These are phyloP conservation scores for Aspergillus ellipticus DNA, from an alignment of 495 filamentous ascomycete species.

Conservation along the genomic window DNA sequence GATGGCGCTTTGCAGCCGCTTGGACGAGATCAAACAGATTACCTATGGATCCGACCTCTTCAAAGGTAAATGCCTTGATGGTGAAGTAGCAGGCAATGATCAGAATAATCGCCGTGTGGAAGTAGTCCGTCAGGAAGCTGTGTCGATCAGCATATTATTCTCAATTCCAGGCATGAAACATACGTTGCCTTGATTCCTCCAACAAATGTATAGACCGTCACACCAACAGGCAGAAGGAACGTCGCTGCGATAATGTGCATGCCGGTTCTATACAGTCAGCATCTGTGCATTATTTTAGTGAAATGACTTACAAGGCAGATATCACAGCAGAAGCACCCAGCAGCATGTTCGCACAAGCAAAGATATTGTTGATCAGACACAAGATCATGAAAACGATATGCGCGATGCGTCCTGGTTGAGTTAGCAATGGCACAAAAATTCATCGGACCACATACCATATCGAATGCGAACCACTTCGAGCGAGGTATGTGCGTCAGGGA, in stretches of 20 bases:
- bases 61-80: slow-evolving; percentile 39
- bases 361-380: slow-evolving; percentile 42
- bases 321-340: slow-evolving; percentile 38
- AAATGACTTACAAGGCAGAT: slow-evolving; percentile 29
- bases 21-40: slow-evolving; percentile 45
- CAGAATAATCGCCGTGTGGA: slow-evolving; percentile 44
- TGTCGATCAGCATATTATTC: not conserved
- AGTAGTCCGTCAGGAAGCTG: slow-evolving; percentile 45
- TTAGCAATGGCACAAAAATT: not conserved
- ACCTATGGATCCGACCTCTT: slow-evolving; percentile 37
- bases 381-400: slow-evolving; percentile 44
- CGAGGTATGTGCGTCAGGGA: slow-evolving; percentile 43
- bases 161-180: slow-evolving; percentile 15
- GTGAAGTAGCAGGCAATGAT: slow-evolving; percentile 47
- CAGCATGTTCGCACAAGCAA: slow-evolving; percentile 43
- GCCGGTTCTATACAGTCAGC: slow-evolving; percentile 28
- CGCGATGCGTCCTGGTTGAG: slow-evolving; percentile 21
- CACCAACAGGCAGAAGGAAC: slow-evolving; percentile 42
- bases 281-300: too few species aligned
- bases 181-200: slow-evolving; percentile 48
- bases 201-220: slow-evolving; percentile 41
- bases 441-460: slow-evolving; percentile 18
- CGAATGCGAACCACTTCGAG: slow-evolving; percentile 37
- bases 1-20: slow-evolving; percentile 37
- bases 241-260: slow-evolving; percentile 46